Evolutionary conservation across 371 early-diverging fungal species (phyloP), one percentile per base, ranked within the genome.

Genomic region (Actinomortierella wolfii): DNA sequence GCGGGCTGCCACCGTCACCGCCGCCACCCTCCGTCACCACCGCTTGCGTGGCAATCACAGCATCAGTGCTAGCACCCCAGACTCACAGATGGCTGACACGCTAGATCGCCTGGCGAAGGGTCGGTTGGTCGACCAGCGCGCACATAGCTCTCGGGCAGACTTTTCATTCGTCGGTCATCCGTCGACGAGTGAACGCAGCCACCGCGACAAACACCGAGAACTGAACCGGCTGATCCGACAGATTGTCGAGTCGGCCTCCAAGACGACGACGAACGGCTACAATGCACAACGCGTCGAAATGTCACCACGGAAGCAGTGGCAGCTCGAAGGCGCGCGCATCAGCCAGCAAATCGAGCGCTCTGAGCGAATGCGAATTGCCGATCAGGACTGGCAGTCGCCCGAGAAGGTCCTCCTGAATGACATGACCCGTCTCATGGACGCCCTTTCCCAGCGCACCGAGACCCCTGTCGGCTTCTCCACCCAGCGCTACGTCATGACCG

Each of bases 351-450:
- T 73, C 50, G 74, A 67, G 34, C 74, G 74, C 13, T 54, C 67
- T 0, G 74, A 73, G 34, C 61, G 49, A 51, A 46, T 66, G 74
- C 59, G 74, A 18, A 59, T 73, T 51, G 58, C 67, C n/a, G 63
- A 60, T 23, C 74, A 73, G 83, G 83, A 83, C 34, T 80, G 77
- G 68, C 55, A 60, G 21, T 77, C 80, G 0, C 77, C 78, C 47
- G 81, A 83, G 56, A 68, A 74, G 48, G 63, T 61, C 24, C 59
- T 81, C 20, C 57, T 81, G 11, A 56, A 78, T 54, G 83, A 84
- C 50, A 78, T 83, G 64, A 78, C 71, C 0, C 53, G 64, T 15
- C 69, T 83, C 24, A 81, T 79, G n/a, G 82, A 85, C 66, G 77
- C 82, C 61, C 75, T 85, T 60, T 79, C 74, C 74, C 81, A 83